A percentile compares a stretch with the other conserved stretches of the same genome.
Conservation (phyloP, 805 yeast genomes). For the Pichia eremophila region DNA sequence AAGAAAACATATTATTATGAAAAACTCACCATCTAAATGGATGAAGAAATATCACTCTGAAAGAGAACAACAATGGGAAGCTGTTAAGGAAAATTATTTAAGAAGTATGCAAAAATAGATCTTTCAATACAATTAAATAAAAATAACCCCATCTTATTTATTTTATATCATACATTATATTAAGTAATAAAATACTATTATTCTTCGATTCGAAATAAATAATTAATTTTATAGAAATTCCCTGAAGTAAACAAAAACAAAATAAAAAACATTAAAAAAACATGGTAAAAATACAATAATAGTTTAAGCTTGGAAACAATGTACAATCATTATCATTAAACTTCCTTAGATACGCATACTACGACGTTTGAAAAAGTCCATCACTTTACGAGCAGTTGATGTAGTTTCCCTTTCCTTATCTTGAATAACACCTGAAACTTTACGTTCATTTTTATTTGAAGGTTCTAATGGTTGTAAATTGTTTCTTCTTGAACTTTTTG, state of each 20-base stretch:
- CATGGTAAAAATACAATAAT: too few species aligned
- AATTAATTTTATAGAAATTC: not conserved
- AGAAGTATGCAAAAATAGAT: slow-evolving; percentile 26
- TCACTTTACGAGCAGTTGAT: slow-evolving; percentile 68
- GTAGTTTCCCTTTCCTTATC: slow-evolving; percentile 38
- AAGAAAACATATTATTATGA: slow-evolving; percentile 31
- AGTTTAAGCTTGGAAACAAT: too few species aligned
- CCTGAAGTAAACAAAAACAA: too few species aligned
- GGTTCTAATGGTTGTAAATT: slow-evolving; percentile 11
- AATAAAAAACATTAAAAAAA: too few species aligned
- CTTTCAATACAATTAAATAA: too few species aligned
- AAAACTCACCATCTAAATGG: slow-evolving; percentile 31
- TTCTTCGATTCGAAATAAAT: not conserved
- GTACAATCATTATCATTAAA: too few species aligned
- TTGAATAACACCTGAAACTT: slow-evolving; percentile 1
- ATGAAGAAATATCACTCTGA: slow-evolving; percentile 26
- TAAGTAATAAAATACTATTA: not conserved
- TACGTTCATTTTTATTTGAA: slow-evolving; percentile 6
- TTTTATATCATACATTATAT: not conserved
- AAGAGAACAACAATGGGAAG: slow-evolving; percentile 25
- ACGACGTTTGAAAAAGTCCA: slow-evolving; percentile 71
- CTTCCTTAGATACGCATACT: slow-evolving; percentile 28
- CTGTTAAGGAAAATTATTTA: slow-evolving; percentile 27
- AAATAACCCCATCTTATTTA: too few species aligned
- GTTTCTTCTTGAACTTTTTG: not conserved